These are phyloP conservation scores for Bipolaris zeicola DNA, from an alignment of 2,329 filamentous ascomycete species.

Conservation along the genomic window DNA sequence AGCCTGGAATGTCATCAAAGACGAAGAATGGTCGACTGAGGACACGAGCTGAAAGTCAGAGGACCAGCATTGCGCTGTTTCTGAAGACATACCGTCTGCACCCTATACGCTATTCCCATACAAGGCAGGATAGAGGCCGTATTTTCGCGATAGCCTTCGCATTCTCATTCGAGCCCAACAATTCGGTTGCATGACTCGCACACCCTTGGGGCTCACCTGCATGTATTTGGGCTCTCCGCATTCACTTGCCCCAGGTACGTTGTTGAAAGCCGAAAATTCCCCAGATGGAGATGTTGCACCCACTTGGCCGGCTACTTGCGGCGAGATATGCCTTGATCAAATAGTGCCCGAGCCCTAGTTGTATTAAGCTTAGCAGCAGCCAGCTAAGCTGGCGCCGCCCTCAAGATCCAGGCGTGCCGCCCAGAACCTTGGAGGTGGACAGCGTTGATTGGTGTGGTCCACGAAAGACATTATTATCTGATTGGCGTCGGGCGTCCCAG, in stretches of 20 bases:
- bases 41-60: too few species aligned
- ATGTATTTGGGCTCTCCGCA: neutral
- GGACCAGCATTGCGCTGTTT: too few species aligned
- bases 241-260: neutral
- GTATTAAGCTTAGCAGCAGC: neutral
- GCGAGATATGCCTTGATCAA: neutral
- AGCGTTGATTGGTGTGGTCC: too few species aligned
- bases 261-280: neutral
- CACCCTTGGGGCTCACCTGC: neutral
- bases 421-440: neutral
- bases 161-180: neutral
- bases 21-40: too few species aligned
- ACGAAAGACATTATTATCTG: too few species aligned
- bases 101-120: neutral
- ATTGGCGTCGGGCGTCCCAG: too few species aligned
- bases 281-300: neutral
- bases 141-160: too few species aligned
- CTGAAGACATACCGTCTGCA: neutral
- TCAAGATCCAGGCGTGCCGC: conserved; percentile 2
- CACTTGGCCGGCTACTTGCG: neutral
- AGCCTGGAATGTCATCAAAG: too few species aligned
- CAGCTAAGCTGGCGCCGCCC: conserved; percentile 1
- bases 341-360: conserved; percentile 1
- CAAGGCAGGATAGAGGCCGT: neutral
- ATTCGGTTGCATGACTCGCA: neutral